A percentile compares a stretch with the other conserved stretches of the same genome.
These are phyloP conservation scores for Funneliformis mosseae DNA, from an alignment of 192 early-diverging fungal species.

Conservation along the genomic window DNA sequence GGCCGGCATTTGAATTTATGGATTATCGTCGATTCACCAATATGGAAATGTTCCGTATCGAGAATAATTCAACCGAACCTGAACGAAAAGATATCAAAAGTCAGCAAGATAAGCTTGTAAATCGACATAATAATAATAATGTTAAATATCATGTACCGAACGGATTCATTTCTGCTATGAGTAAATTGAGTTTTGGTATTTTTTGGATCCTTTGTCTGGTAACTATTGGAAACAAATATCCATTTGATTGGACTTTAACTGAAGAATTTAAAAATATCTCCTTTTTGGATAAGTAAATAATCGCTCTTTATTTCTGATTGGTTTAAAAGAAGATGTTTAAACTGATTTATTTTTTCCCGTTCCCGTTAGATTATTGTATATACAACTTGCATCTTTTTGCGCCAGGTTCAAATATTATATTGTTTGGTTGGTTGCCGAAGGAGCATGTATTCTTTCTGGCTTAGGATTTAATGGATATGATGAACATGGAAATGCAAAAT, in stretches of 20 bases:
- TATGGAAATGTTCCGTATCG: constrained; percentile 40
- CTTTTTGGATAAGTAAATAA: constrained; percentile 17
- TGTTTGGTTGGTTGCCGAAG: constrained; percentile 91
- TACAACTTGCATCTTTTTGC: constrained; percentile 62
- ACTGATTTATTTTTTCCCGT: background rate
- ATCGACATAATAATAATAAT: background rate
- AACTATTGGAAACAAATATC: background rate
- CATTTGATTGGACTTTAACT: constrained; percentile 24
- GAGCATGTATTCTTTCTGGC: constrained; percentile 78
- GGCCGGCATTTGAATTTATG: constrained; percentile 81
- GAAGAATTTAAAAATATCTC: constrained; percentile 20
- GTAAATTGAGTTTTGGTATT: constrained; percentile 8
- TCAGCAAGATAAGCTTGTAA: constrained; percentile 5
- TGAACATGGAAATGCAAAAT: constrained; percentile 55
- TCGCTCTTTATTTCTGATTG: background rate
- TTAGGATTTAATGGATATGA: constrained; percentile 80
- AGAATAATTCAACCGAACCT: background rate
- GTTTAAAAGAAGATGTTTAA: no score
- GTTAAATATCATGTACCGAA: constrained; percentile 14
- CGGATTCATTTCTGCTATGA: constrained; percentile 21
- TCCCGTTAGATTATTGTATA: constrained; percentile 52
- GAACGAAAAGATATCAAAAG: background rate
- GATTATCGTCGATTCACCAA: constrained; percentile 57
- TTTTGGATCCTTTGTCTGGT: background rate
- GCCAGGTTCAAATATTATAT: constrained; percentile 84